Evolutionary conservation across 768 basidiomycete genomes (phyloP), one percentile per base, ranked within the genome.

Genomic region (Holtermannia corniformis): DNA sequence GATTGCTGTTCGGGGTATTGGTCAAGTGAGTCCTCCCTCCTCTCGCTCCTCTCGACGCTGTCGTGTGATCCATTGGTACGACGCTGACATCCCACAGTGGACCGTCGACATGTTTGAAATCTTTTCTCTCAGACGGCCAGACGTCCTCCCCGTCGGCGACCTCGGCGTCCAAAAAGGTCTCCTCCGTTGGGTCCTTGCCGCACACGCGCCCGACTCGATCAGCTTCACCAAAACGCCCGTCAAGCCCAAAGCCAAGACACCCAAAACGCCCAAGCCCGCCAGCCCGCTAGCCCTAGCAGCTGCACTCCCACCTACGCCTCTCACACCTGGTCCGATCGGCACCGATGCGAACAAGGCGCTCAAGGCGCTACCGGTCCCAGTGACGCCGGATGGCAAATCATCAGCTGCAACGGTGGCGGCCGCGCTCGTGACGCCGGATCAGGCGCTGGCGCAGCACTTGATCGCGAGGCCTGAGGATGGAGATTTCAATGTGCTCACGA

Each of bases 31-130:
- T 41, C 14, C 14, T 20, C 3, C 23, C 3, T 37, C 3, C 22
- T 41, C 16, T 21, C 19, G 40, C 23, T 26, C 23, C 24, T n/a
- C 51, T 22, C 55, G 81, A n/a, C n/a, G 82, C 84, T 79, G 82
- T 84, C 83, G 44, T 81, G 82, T 81, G 68, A 52, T 70, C 61
- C 5, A 16, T 22, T 5, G 2, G 1, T 24, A 12, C 27, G 46
- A 59, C 44, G 42, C 52, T 50, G 41, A 47, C 47, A 41, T 37
- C 47, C 49, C 49, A 51, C 27, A 58, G 54, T 61, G 62, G 65
- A 51, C 73, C 79, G 87, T 89, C n/a, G 83, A 90, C 62, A 92
- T 92, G 90, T 92, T 92, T 64, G 79, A 85, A 13, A 87, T 95
- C 42, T 93, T 92, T 72, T 84, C 86, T 1, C 75, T 91, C 26